A percentile compares a stretch with the other conserved stretches of the same genome.
Evolutionary conservation across 768 basidiomycete genomes (phyloP).

Genomic region (Pisolithus sp.): DNA sequence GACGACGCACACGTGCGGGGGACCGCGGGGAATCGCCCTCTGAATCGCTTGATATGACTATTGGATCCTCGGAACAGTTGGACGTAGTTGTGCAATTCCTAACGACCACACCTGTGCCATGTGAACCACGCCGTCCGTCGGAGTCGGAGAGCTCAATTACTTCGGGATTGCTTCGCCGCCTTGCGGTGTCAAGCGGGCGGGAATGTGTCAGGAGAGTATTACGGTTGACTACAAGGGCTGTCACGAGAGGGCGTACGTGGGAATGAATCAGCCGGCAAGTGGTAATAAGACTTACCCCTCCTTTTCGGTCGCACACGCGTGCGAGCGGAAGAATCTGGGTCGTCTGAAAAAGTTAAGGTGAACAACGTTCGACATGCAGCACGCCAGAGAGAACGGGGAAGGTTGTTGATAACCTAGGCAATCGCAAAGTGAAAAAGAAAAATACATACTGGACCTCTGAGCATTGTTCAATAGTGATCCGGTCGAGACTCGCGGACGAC

Average conservation of each 20-base stretch:
- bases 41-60: conserved; percentile 22
- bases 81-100: neutral
- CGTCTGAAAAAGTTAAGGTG: neutral
- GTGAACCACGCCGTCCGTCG: conserved; percentile 2
- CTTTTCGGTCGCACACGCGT: conserved; percentile 11
- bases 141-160: conserved; percentile 22
- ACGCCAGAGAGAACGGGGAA: neutral
- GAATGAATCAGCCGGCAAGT: neutral
- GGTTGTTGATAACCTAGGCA: neutral
- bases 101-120: neutral
- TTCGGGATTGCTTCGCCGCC: conserved; percentile 1
- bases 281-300: conserved; percentile 9
- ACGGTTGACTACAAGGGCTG: conserved; percentile 12
- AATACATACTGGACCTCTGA: conserved; percentile 17
- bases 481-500: conserved; percentile 8
- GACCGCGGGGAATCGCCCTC: conserved; percentile 7
- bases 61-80: conserved; percentile 9
- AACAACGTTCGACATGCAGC: neutral
- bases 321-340: conserved; percentile 5
- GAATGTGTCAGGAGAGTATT: conserved; percentile 1
- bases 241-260: neutral
- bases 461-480: conserved; percentile 9
- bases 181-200: conserved; percentile 11
- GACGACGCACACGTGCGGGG: neutral
- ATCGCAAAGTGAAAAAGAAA: neutral